Evolutionary conservation across 2,329 filamentous ascomycete genomes (phyloP).

Genomic region (Alternaria gansuensis): DNA sequence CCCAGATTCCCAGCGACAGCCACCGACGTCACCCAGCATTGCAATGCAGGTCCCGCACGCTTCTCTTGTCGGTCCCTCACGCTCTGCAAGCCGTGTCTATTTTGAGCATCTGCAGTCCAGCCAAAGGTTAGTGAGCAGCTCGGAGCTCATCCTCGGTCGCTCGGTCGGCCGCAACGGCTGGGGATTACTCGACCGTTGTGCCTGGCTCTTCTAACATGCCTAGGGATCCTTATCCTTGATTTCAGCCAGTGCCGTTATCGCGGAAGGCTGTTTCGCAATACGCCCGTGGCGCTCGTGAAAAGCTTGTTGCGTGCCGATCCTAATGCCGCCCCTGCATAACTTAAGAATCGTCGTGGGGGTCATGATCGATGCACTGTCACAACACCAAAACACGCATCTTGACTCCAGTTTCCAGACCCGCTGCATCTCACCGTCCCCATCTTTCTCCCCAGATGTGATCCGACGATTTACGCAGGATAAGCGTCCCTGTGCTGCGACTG

Average conservation of each 20-base stretch:
- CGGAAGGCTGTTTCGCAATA: conserved; percentile 21
- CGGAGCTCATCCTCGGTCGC: background rate
- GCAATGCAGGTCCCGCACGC: conserved; percentile 20
- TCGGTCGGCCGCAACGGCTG: conserved; percentile 2
- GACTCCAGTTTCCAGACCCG: conserved; percentile 21
- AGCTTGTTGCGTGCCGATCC: conserved; percentile 26
- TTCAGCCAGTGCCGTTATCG: conserved; percentile 23
- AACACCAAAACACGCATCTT: conserved; percentile 10
- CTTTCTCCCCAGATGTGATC: conserved; percentile 22
- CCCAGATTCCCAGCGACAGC: conserved; percentile 9
- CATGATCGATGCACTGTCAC: conserved; percentile 10
- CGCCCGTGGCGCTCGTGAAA: conserved; percentile 14
- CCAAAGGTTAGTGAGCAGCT: background rate
- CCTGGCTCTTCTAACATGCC: conserved; percentile 1
- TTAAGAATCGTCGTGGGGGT: conserved; percentile 24
- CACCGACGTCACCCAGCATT: conserved; percentile 20
- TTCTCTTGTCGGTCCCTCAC: conserved; percentile 4
- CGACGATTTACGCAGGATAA: conserved; percentile 10
- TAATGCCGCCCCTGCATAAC: conserved; percentile 27
- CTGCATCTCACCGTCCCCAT: conserved; percentile 20
- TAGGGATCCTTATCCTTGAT: conserved; percentile 17
- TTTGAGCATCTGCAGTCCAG: background rate
- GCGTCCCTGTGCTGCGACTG: conserved; percentile 10
- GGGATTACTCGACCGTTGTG: background rate
- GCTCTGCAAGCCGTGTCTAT: conserved; percentile 8